These are phyloP conservation scores for Amanita thiersii DNA, from an alignment of 768 basidiomycete species.

Conservation along the genomic window DNA sequence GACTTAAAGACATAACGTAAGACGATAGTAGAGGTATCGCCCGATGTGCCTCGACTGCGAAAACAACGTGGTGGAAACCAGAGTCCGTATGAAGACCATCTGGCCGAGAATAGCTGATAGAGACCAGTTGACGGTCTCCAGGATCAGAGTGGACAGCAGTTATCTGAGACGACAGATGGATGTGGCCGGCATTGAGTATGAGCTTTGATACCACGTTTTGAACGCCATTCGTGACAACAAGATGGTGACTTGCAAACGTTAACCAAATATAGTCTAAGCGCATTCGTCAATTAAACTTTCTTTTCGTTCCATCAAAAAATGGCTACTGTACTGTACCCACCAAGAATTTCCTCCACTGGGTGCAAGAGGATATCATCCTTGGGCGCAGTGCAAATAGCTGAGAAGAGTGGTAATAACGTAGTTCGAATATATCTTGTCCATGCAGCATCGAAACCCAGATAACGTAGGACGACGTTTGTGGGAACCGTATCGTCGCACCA, in stretches of 20 bases:
- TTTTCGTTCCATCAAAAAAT: too few relatives aligned
- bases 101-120: slow-evolving; percentile 28
- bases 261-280: slow-evolving; percentile 60
- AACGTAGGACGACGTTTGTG: slow-evolving; percentile 29
- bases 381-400: slow-evolving; percentile 64
- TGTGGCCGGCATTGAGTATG: slow-evolving; percentile 32
- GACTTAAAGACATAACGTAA: slow-evolving; percentile 32
- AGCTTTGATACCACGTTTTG: slow-evolving; percentile 49
- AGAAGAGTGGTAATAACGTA: slow-evolving; percentile 58
- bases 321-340: too few relatives aligned
- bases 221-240: slow-evolving; percentile 52
- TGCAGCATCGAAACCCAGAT: slow-evolving; percentile 35
- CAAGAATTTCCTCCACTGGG: slow-evolving; percentile 59
- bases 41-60: slow-evolving; percentile 69
- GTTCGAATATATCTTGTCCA: slow-evolving; percentile 47
- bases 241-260: slow-evolving; percentile 62
- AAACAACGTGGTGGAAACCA: slow-evolving; percentile 60
- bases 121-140: slow-evolving; percentile 21
- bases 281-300: too few relatives aligned
- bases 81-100: slow-evolving; percentile 19
- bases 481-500: slow-evolving; percentile 29
- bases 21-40: slow-evolving; percentile 45
- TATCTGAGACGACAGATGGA: slow-evolving; percentile 50
- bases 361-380: slow-evolving; percentile 44
- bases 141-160: slow-evolving; percentile 33